Evolutionary conservation across 441 rosid genomes (phyloP), one percentile per base, ranked within the genome.

Genomic region (Geranium incanum): DNA sequence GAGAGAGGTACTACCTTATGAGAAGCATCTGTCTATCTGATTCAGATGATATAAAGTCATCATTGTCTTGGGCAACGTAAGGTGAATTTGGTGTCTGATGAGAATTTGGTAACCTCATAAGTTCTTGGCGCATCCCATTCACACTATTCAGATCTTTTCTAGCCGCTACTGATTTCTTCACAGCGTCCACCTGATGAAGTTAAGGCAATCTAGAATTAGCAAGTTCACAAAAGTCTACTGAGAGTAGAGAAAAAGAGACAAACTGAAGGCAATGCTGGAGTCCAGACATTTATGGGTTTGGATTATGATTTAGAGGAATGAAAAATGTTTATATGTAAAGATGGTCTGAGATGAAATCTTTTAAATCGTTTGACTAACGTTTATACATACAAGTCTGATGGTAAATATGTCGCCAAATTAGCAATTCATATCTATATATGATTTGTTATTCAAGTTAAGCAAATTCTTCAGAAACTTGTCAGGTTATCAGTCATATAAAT

Each of bases 11-110:
- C 21, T 90, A 95, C 99, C 81, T 95, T 66, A 95, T 92, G 74
- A 95, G 89, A 79, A 95, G 96, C 88, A 87, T 28, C 45, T 95
- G 98, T 76, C 96, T 85, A 81, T 95, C 99, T 76, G 99, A 95
- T 81, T 92, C 98, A 13, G 98, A 95, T 71, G 85, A 80, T 80
- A 95, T 88, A 72, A 89, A 89, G 78, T 88, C 86, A 39, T 90
- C 94, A 33, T 90, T 84, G 33, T 86, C 89, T 73, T 82, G 85
- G 18, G 80, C 75, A 59, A 75, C 23, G 19, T 90, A 95, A 89
- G 55, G 83, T n/a, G n/a, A n/a, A 84, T 82, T 75, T n/a, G n/a
- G 84, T 70, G 79, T 88, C 72, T 87, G 89, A 70, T 52, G 82
- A 70, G 86, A 70, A 77, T 90, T 82, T 68, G 92, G 95, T 82